phyloP scores from a whole-genome alignment of 768 basidiomycete genomes.

The Fomitopsis pulvina region DNA sequence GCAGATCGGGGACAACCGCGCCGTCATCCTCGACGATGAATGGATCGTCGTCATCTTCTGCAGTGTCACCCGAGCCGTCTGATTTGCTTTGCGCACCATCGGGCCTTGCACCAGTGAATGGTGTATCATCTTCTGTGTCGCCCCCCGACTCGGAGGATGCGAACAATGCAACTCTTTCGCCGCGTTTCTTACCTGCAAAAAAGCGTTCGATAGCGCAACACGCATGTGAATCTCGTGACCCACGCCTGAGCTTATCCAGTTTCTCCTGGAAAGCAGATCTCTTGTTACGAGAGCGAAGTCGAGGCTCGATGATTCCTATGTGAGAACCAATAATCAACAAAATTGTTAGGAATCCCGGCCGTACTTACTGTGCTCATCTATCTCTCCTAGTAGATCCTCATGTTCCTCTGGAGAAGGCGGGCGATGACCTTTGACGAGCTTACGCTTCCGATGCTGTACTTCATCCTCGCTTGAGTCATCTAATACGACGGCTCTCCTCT shows the following conservation, averaged over 20 bases:
- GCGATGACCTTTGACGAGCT: conserved; percentile 36
- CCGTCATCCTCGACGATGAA: conserved; percentile 64
- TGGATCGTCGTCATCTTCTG: conserved; percentile 28
- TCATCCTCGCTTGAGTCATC: conserved; percentile 32
- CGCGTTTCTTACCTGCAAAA: conserved; percentile 37
- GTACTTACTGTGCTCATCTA: conserved; percentile 52
- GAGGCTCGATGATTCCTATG: conserved; percentile 55
- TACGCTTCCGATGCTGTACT: conserved; percentile 29
- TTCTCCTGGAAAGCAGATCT: conserved; percentile 55
- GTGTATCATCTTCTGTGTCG: conserved; percentile 17
- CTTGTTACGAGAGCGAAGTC: conserved; percentile 57
- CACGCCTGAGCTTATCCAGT: conserved; percentile 63
- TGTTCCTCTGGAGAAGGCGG: conserved; percentile 34
- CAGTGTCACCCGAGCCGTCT: conserved; percentile 20
- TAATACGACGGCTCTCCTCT: conserved; percentile 14
- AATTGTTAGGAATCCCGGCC: background rate
- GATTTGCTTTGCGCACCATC: background rate
- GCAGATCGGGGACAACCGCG: conserved; percentile 40
- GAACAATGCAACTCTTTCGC: conserved; percentile 22
- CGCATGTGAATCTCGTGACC: too few species aligned
- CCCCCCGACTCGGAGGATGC: conserved; percentile 28
- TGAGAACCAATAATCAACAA: conserved; percentile 1
- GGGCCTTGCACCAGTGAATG: conserved; percentile 17
- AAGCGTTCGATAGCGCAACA: too few species aligned
- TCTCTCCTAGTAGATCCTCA: conserved; percentile 39